Evolutionary conservation across 176 grass and related monocot species (phyloP), one percentile per base, ranked within the genome.

Genomic region (Elaeis guineensis): DNA sequence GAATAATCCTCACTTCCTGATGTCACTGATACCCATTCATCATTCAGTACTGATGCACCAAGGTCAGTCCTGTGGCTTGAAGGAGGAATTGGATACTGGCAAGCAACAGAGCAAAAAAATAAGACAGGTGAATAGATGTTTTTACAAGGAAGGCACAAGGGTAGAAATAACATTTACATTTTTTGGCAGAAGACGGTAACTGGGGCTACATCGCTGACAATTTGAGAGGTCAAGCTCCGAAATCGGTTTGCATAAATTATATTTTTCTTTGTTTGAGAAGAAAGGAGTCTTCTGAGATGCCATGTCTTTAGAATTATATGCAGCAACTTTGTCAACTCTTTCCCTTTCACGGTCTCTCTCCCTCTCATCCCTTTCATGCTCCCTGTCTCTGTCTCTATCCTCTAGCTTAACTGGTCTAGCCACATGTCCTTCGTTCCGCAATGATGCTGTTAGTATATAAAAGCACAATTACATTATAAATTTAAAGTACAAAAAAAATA

Each of bases 1-100:
- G 87, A 90, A 64, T 86, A 90, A 77, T 90, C 87, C 54, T 90
- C 87, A 59, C 82, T 90, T 82, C 87, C 87, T 24, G 87, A 90
- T 39, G 87, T 90, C 25, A 90, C 82, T 18, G 87, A 85, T 26
- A 90, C 87, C 87, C 87, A 90, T 4, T 66, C 23, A 79, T 90
- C 87, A 70, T 90, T 90, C 55, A 90, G 64, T 5, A 86, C 72
- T 17, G 72, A 77, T 25, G 50, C 55, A 69, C 79, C 87, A 30
- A 90, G 82, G 4, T 78, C 68, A 55, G 82, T 82, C 66, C 82
- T 90, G 69, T 61, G 74, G 74, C 82, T 82, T 70, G 87, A 72
- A 79, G 78, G 69, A 55, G 75, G 79, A 59, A 82, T 74, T 51
- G 79, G 72, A 78, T 90, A 79, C 82, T 90, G 66, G 51, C 65